Conservation (phyloP, 2,329 filamentous ascomycete genomes). For the Dothistroma septosporum region DNA sequence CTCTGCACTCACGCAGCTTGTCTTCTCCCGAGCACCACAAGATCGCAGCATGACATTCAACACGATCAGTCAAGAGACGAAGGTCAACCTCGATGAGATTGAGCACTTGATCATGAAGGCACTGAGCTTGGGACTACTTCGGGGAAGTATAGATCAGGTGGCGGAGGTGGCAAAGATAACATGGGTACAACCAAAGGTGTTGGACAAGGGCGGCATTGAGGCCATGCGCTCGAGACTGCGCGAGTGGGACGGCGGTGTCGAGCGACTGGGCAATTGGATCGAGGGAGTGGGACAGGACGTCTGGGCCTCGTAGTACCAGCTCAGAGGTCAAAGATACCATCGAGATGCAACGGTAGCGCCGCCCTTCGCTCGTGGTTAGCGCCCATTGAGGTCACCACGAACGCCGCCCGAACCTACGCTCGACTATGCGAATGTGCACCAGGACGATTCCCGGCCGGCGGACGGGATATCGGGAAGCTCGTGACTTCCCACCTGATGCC, state of each 20-base stretch:
- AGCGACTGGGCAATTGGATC: conserved; percentile 95
- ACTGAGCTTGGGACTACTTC: conserved; percentile 82
- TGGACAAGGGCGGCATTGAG: conserved; percentile 92
- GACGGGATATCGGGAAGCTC: background rate
- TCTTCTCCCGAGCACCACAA: conserved; percentile 92
- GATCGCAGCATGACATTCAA: conserved; percentile 90
- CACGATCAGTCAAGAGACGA: conserved; percentile 86
- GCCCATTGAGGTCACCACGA: background rate
- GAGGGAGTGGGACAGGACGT: conserved; percentile 91
- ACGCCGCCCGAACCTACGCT: background rate
- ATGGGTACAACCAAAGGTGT: conserved; percentile 97
- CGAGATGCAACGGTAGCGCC: background rate
- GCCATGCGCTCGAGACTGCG: conserved; percentile 82
- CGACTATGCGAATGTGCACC: background rate
- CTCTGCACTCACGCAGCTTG: conserved; percentile 89
- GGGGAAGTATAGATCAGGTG: conserved; percentile 94
- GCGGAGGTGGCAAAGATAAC: conserved; percentile 90
- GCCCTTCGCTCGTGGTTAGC: background rate
- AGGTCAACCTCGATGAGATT: conserved; percentile 85
- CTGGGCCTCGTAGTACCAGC: conserved; percentile 67
- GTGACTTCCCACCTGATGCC: background rate
- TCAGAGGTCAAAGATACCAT: background rate
- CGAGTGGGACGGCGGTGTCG: conserved; percentile 95
- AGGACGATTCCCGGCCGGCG: background rate
- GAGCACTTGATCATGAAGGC: conserved; percentile 99